Conservation (phyloP, 176 grass and related monocot species). For the Dactylis glomerata region DNA sequence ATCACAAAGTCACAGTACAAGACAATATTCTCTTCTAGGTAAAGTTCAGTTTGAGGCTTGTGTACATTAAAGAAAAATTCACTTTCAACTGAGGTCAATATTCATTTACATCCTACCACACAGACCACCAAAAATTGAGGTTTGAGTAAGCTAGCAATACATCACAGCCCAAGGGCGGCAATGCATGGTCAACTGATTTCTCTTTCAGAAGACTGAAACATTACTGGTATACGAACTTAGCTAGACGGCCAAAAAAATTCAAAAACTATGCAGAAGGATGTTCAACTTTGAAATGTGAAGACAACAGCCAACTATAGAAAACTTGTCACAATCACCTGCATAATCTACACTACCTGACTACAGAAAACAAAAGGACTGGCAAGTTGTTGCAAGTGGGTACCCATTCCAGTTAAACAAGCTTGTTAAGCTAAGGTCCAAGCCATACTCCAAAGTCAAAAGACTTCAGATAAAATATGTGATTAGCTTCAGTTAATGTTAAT, state of each 20-base stretch:
- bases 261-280: neutral
- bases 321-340: conserved; percentile 1
- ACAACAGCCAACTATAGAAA: neutral
- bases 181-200: conserved; percentile 6
- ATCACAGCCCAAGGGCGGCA: conserved; percentile 12
- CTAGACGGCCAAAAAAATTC: neutral
- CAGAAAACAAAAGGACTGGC: conserved; percentile 26
- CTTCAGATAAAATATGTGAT: conserved; percentile 6
- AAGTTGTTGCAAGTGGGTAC: neutral
- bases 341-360: neutral
- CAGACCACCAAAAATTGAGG: neutral
- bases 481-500: neutral
- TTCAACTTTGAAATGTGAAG: conserved; percentile 6
- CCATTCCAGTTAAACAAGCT: conserved; percentile 27
- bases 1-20: neutral
- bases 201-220: conserved; percentile 20
- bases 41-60: neutral
- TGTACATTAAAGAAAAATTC: neutral
- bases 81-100: neutral
- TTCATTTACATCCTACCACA: neutral
- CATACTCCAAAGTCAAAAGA: neutral
- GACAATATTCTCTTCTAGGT: neutral
- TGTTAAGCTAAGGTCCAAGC: conserved; percentile 26
- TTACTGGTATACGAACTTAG: conserved; percentile 18
- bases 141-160: neutral